Evolutionary conservation across 768 basidiomycete species (phyloP).

Genomic region (Macrolepiota dolichaula): DNA sequence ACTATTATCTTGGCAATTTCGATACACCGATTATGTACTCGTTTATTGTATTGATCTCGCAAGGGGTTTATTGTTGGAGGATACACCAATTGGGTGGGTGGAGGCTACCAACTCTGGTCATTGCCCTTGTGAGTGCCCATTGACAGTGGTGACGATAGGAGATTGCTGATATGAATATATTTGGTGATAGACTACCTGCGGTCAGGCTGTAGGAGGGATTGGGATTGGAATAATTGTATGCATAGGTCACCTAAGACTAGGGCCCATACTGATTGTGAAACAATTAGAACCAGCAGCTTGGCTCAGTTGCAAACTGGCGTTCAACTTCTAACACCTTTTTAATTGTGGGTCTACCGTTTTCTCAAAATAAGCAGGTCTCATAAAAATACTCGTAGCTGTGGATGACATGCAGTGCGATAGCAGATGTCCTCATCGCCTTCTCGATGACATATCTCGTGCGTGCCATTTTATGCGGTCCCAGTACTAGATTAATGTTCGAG

Average conservation of each 20-base stretch:
- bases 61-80: constrained; percentile 12
- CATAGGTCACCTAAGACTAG: neutral
- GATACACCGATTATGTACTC: constrained; percentile 10
- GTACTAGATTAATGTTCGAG: constrained; percentile 14
- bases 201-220: constrained; percentile 6
- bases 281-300: constrained; percentile 8
- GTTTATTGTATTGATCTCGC: constrained; percentile 5
- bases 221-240: constrained; percentile 9
- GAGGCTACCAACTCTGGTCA: neutral
- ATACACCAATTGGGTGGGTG: constrained; percentile 5
- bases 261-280: neutral
- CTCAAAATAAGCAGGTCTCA: neutral
- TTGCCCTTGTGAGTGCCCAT: neutral
- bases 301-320: neutral
- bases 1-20: constrained; percentile 8
- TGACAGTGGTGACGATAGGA: neutral
- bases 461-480: neutral
- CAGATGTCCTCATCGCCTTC: constrained; percentile 4
- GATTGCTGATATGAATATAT: neutral
- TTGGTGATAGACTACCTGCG: neutral
- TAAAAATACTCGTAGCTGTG: neutral
- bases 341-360: constrained; percentile 5
- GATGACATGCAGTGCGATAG: constrained; percentile 2
- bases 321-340: neutral
- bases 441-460: constrained; percentile 4